These are phyloP conservation scores for Vanrija sp. DNA, from an alignment of 1,284 basidiomycete genomes.

Conservation along the genomic window DNA sequence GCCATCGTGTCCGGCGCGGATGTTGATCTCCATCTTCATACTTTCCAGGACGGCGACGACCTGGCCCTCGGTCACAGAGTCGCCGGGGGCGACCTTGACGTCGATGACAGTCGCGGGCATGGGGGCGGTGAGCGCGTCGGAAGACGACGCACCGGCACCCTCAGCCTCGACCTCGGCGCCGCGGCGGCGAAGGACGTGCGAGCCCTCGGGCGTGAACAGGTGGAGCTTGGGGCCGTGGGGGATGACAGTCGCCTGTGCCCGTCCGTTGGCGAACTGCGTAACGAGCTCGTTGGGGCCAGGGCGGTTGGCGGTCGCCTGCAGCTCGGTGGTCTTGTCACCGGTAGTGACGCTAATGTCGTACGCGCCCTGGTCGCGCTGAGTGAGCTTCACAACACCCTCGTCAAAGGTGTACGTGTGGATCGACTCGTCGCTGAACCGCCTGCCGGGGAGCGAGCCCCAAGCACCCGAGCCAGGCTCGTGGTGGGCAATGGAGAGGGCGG, in stretches of 20 bases:
- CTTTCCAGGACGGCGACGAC: slow-evolving; percentile 80
- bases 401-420: slow-evolving; percentile 28
- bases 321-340: slow-evolving; percentile 7
- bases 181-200: slow-evolving; percentile 25
- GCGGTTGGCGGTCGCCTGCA: slow-evolving; percentile 9
- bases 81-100: slow-evolving; percentile 69
- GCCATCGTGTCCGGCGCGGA: slow-evolving; percentile 66
- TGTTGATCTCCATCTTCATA: slow-evolving; percentile 92
- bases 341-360: slow-evolving; percentile 22
- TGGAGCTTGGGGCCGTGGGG: slow-evolving; percentile 36
- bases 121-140: slow-evolving; percentile 54
- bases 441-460: slow-evolving; percentile 65
- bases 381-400: slow-evolving; percentile 25
- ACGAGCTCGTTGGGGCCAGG: slow-evolving; percentile 27
- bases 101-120: slow-evolving; percentile 88
- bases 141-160: slow-evolving; percentile 7
- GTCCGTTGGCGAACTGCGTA: slow-evolving; percentile 22
- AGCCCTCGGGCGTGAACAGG: slow-evolving; percentile 31
- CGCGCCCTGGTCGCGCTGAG: slow-evolving; percentile 7
- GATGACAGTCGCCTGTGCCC: slow-evolving; percentile 30
- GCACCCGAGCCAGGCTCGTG: slow-evolving; percentile 53
- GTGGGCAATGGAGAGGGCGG: slow-evolving; percentile 68
- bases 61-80: slow-evolving; percentile 74
- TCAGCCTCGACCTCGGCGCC: slow-evolving; percentile 20
- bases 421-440: slow-evolving; percentile 61